phyloP scores from a whole-genome alignment of 345 rosid species.

The Ceriops decandra region DNA sequence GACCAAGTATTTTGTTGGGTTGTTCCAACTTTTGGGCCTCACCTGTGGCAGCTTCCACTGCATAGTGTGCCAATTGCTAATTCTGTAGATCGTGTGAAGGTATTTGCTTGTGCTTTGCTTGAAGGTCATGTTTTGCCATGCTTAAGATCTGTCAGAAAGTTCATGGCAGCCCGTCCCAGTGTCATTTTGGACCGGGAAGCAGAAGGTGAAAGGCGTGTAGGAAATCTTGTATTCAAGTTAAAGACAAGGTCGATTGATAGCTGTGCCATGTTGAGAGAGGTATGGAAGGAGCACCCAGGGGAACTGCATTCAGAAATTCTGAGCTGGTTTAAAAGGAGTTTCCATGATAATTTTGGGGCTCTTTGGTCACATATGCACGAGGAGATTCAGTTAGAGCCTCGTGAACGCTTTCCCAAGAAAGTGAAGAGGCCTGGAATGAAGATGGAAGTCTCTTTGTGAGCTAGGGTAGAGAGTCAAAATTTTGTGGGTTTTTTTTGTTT shows the following conservation, averaged over 20 bases:
- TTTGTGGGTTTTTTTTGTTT: not conserved
- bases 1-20: constrained; percentile 62
- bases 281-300: constrained; percentile 48
- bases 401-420: constrained; percentile 30
- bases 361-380: constrained; percentile 60
- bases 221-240: constrained; percentile 52
- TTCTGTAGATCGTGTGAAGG: constrained; percentile 37
- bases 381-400: constrained; percentile 41
- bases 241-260: constrained; percentile 42
- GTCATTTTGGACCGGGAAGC: constrained; percentile 56
- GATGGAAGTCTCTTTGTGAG: not conserved
- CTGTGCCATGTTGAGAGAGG: constrained; percentile 43
- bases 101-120: constrained; percentile 69
- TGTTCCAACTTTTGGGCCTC: constrained; percentile 58
- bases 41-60: constrained; percentile 69
- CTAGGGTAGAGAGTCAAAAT: not conserved
- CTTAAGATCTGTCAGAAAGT: constrained; percentile 35
- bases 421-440: constrained; percentile 22
- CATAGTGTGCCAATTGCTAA: constrained; percentile 35
- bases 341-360: constrained; percentile 38
- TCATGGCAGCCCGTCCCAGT: constrained; percentile 57
- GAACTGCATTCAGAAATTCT: constrained; percentile 48
- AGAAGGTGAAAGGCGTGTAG: constrained; percentile 57
- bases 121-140: constrained; percentile 79
- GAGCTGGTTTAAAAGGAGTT: constrained; percentile 70